Evolutionary conservation across 2,329 filamentous ascomycete genomes (phyloP), one percentile per base, ranked within the genome.

Genomic region (Epichloe gansuensis): DNA sequence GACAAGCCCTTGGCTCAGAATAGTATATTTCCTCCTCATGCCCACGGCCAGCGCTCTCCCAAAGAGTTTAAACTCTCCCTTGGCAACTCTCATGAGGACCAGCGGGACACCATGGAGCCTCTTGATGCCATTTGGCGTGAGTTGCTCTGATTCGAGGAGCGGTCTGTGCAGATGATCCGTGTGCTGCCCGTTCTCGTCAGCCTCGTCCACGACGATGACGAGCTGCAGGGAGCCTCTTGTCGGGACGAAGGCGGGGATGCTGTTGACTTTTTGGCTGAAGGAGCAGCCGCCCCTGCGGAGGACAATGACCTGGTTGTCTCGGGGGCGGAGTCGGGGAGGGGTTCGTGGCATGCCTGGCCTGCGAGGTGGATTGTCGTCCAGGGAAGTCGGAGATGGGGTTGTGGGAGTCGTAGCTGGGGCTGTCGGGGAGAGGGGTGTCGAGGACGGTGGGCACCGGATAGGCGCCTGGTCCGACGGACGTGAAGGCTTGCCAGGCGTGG

Each of bases 261-360:
- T 91, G 50, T 78, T 75, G 1, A 97, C 71, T 67, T 98, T 98
- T 31, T 85, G 72, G 38, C 80, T 84, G 67, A 97, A 97, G 25
- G 79, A 85, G 70, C 93, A 98, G 1, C 81, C 82, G 41, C 93
- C 91, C 5, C 93, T 82, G 31, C 80, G 82, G 60, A 97, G 75
- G 48, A 95, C 79, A 54, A 98, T 82, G 55, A 97, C 74, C 50
- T 95, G 84, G 68, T 95, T 75, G 46, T 73, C 67, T 31, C 73
- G 73, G 76, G 68, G 0, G 72, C 75, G 15, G 65, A 61, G n/a
- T 77, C 74, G 2, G 77, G 75, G 2, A 81, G 67, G 3, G 72
- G 70, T n/a, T 73, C 71, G 54, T 75, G 72, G 66, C 91, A 93
- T 9, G 82, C 78, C 15, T 85, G 72, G 52, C 75, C 85, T 8